These are phyloP conservation scores for Penicillium paxilli DNA, from an alignment of 495 filamentous ascomycete genomes.

Conservation along the genomic window DNA sequence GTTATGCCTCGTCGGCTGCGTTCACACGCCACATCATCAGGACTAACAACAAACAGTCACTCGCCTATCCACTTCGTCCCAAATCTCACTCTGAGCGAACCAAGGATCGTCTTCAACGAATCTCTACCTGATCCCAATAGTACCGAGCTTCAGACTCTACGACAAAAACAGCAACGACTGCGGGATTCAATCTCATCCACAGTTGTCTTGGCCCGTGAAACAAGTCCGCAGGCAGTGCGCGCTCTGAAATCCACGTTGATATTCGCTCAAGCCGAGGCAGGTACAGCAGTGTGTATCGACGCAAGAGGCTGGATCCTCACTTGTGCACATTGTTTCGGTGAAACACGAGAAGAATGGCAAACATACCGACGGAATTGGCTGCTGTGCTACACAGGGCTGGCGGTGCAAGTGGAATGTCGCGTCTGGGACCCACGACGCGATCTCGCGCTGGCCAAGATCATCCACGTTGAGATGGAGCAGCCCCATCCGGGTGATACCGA, in stretches of 20 bases:
- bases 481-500: not conserved
- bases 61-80: not conserved
- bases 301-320: slow-evolving; percentile 46
- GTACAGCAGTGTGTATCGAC: not conserved
- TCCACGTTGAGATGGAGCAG: slow-evolving; percentile 16
- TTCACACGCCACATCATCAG: not conserved
- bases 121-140: slow-evolving; percentile 2
- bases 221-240: not conserved
- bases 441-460: slow-evolving; percentile 39
- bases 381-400: slow-evolving; percentile 34
- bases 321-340: slow-evolving; percentile 41
- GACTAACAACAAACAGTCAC: not conserved
- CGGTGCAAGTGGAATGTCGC: slow-evolving; percentile 34
- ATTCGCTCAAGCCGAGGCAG: slow-evolving; percentile 36
- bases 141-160: not conserved
- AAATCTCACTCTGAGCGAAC: not conserved
- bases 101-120: not conserved
- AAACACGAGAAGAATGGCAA: slow-evolving; percentile 24
- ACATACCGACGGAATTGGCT: slow-evolving; percentile 27
- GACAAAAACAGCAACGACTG: slow-evolving; percentile 6
- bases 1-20: not conserved
- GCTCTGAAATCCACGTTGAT: slow-evolving; percentile 35
- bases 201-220: not conserved
- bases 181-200: not conserved
- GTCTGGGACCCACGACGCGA: slow-evolving; percentile 39